Evolutionary conservation across 306 rosid species (phyloP), one percentile per base, ranked within the genome.

Genomic region (Cicer yamashitae): DNA sequence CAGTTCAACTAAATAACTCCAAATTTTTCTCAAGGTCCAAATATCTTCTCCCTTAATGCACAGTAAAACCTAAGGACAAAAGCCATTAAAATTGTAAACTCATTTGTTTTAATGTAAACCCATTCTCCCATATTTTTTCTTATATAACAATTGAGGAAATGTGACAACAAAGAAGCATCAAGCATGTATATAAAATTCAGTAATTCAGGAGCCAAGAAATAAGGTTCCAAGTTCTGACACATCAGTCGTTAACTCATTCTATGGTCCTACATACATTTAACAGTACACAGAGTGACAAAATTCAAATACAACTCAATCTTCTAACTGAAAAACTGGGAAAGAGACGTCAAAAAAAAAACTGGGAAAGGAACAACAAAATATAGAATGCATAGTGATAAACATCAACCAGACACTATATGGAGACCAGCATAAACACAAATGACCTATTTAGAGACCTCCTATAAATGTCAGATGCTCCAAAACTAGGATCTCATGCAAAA

Each of bases 1-100:
- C 76, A 96, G 80, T 87, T 92, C 96, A 72, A 90, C 83, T 80
- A 88, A 77, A 83, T 96, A 96, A 79, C 84, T 78, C 81, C 88
- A 77, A 72, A 89, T 78, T 79, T 63, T 81, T 83, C 81, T 77
- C 73, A 83, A 59, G 58, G 84, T 86, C 83, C 65, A 44, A 50
- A 48, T 54, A 73, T 89, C 96, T 75, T 87, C 91, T 68, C 86
- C 91, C 73, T 79, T 83, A 14, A 83, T 84, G 69, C 51, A 54
- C 77, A 87, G 70, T 46, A 90, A 81, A 81, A 92, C 96, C 98
- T 96, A 81, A 46, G 67, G 82, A 74, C 73, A 60, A 85, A 82
- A 74, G 74, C 53, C 50, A 69, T 13, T 67, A 70, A 76, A 37
- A 78, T 41, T 25, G 25, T 68, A 44, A 77, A 83, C 53, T 20